A percentile compares a stretch with the other conserved stretches of the same genome.
phyloP scores from a whole-genome alignment of 169 alveolate genomes.

The Cryptosporidium sp. region DNA sequence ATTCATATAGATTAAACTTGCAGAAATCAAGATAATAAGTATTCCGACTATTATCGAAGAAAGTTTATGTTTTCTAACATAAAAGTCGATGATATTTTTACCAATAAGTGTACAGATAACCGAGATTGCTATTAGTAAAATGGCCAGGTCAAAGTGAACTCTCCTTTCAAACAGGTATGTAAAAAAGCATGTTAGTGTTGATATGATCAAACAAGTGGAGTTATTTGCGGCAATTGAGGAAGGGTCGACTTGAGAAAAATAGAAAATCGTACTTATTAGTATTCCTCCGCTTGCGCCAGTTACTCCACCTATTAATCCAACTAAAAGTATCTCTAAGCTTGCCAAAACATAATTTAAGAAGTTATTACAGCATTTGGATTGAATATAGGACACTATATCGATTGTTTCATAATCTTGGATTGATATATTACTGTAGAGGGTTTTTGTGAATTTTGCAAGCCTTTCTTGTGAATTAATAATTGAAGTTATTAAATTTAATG shows the following conservation, averaged over 20 bases:
- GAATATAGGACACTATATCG: constrained; percentile 39
- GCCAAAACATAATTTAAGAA: constrained; percentile 33
- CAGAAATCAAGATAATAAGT: constrained; percentile 19
- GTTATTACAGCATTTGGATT: background rate
- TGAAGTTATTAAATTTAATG: constrained; percentile 34
- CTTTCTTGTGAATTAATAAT: constrained; percentile 50
- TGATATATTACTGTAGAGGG: background rate
- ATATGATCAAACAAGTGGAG: constrained; percentile 49
- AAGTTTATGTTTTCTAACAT: constrained; percentile 46
- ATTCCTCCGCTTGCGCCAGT: constrained; percentile 75
- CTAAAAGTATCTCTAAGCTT: constrained; percentile 20
- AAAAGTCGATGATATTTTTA: constrained; percentile 56
- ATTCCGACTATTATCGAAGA: constrained; percentile 33
- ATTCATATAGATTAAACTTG: constrained; percentile 35
- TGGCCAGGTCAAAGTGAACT: constrained; percentile 32
- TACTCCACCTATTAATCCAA: constrained; percentile 61
- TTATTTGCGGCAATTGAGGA: constrained; percentile 72
- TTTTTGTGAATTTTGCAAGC: background rate
- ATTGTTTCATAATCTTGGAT: background rate
- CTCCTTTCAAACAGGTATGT: constrained; percentile 48
- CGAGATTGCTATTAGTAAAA: constrained; percentile 27
- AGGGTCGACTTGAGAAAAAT: constrained; percentile 57
- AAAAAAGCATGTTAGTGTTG: constrained; percentile 32
- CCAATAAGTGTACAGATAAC: constrained; percentile 45
- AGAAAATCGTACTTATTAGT: constrained; percentile 40